Evolutionary conservation across 768 basidiomycete genomes (phyloP), one percentile per base, ranked within the genome.

Genomic region (Collybia mongolica): DNA sequence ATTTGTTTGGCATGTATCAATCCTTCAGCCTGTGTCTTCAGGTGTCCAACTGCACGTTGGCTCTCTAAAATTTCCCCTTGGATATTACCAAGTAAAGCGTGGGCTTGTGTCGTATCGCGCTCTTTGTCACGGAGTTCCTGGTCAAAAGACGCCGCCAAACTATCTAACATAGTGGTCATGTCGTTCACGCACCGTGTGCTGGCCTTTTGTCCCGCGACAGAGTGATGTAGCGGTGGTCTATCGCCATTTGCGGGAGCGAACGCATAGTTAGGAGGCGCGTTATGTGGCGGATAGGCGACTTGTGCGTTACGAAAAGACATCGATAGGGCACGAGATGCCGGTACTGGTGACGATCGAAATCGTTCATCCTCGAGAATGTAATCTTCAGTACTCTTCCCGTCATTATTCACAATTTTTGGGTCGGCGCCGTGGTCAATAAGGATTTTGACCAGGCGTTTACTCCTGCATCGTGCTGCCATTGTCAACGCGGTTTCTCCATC

Each of bases 331-430:
- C 88, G 81, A 7, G 90, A 85, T 11, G 83, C 79, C 6, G 91
- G 86, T 0, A 84, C 80, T 2, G 95, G 95, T 6, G 93, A 96
- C 1, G 91, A 90, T 35, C 96, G 81, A 72, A 98, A 98, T 42
- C 95, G 84, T 67, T 98, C 97, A 64, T 99, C 97, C 66, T 99
- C 97, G 29, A 99, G 79, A 55, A 99, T 98, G 62, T 98, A 99
- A 65, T 98, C 97, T 69, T 99, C 96, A 2, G 97, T 90, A 52
- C 87, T 94, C 73, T 98, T 98, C 42, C 93, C 91, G 60, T 99
- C 97, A 49, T 87, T 80, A 64, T 99, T 99, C 53, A 84, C 77
- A 54, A 98, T 83, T 69, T 97, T 97, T 4, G 96, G 94, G 65
- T 98, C 91, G 0, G 93, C 97, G 6, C 93, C 94, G 60, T 98